A percentile compares a stretch with the other conserved stretches of the same genome.
Conservation (phyloP, 352 stramenopile genomes). For the Globisporangium acanthophoron region DNA sequence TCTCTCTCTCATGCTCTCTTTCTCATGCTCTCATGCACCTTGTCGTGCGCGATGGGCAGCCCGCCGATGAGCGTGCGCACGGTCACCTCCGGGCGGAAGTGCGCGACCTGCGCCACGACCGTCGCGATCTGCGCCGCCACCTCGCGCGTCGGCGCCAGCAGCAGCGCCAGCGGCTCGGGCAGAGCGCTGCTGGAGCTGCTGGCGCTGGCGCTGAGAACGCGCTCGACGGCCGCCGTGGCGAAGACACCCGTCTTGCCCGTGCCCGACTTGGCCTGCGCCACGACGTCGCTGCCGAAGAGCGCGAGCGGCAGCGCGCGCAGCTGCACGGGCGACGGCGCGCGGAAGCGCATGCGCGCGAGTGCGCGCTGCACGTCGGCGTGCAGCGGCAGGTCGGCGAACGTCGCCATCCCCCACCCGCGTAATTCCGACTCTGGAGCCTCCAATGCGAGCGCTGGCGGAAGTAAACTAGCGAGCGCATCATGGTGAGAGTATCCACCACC, state of each 20-base stretch:
- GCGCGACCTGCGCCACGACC: conserved; percentile 49
- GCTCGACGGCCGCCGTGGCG: conserved; percentile 56
- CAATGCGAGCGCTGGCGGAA: too few relatives aligned
- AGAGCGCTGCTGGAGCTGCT: conserved; percentile 4
- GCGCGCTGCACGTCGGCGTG: conserved; percentile 41
- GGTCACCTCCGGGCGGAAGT: conserved; percentile 20
- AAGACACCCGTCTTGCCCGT: conserved; percentile 83
- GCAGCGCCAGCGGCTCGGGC: conserved; percentile 34
- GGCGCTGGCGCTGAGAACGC: conserved; percentile 28
- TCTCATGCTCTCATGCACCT: conserved; percentile 20
- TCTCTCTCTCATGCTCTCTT: neutral
- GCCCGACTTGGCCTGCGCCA: conserved; percentile 78
- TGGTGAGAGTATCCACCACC: too few relatives aligned
- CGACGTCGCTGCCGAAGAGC: conserved; percentile 77
- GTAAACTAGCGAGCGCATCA: too few relatives aligned
- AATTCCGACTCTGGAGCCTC: too few relatives aligned
- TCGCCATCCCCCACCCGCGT: neutral
- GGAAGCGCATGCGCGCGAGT: conserved; percentile 49
- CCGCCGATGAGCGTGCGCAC: conserved; percentile 54
- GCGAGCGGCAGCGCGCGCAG: conserved; percentile 56
- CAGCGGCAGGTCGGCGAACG: conserved; percentile 61
- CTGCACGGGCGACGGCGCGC: conserved; percentile 62
- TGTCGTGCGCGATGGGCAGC: conserved; percentile 50
- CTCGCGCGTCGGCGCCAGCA: conserved; percentile 76
- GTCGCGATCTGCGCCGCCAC: conserved; percentile 72